phyloP scores from a whole-genome alignment of 371 early-diverging fungal species.

The Lichtheimia ramosa region DNA sequence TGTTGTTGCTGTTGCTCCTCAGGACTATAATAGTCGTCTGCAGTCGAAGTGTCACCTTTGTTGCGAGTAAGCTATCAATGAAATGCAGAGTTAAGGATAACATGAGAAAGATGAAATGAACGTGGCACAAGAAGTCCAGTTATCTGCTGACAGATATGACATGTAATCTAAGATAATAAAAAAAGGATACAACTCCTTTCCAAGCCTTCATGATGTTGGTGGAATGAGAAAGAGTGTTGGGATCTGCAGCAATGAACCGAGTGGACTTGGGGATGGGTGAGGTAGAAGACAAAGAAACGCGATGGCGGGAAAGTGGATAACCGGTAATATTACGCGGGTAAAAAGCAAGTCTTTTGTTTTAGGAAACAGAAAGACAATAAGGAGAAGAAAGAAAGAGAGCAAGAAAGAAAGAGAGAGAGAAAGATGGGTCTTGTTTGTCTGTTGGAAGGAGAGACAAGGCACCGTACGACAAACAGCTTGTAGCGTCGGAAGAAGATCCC shows the following conservation, averaged over 20 bases:
- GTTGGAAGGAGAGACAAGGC: background rate
- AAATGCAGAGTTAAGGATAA: background rate
- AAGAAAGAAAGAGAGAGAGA: background rate
- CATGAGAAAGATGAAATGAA: background rate
- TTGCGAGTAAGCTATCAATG: background rate
- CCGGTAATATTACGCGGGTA: too few species aligned
- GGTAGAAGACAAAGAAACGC: background rate
- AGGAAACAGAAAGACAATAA: too few species aligned
- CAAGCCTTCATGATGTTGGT: background rate
- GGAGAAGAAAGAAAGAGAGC: background rate
- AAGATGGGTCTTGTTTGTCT: background rate
- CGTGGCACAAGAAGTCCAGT: background rate
- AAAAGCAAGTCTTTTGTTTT: too few species aligned
- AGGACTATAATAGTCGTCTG: background rate
- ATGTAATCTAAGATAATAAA: background rate
- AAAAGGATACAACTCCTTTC: background rate
- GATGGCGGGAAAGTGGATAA: background rate
- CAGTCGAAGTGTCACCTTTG: background rate
- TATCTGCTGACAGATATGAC: background rate
- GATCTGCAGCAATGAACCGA: background rate
- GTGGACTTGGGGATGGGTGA: background rate
- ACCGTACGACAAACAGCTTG: background rate
- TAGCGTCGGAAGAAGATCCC: too few species aligned
- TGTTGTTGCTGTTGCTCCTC: background rate
- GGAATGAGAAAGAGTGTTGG: background rate